Evolutionary conservation across 2,329 filamentous ascomycete species (phyloP).

Genomic region (Beauveria sp.): DNA sequence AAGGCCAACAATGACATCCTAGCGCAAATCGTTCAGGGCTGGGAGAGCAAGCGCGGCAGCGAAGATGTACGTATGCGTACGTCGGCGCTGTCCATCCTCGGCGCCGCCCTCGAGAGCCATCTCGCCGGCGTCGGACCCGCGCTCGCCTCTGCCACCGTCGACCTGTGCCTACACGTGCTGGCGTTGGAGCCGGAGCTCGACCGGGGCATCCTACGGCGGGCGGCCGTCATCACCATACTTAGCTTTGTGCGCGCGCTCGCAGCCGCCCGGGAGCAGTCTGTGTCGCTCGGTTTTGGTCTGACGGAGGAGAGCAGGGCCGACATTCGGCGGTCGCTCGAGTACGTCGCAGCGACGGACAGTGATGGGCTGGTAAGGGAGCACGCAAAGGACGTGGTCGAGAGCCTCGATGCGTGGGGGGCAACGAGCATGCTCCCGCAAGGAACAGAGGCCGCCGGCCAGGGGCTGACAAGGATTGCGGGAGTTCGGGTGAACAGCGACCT

Average conservation of each 20-base stretch:
- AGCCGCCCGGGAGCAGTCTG: conserved; percentile 47
- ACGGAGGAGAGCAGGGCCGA: conserved; percentile 50
- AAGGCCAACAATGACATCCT: conserved; percentile 42
- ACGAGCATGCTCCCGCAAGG: conserved; percentile 34
- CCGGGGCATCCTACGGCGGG: conserved; percentile 57
- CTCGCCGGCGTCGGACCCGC: conserved; percentile 46
- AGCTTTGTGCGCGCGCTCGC: conserved; percentile 55
- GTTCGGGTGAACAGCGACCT: conserved; percentile 27
- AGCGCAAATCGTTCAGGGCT: conserved; percentile 55
- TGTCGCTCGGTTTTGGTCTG: conserved; percentile 46
- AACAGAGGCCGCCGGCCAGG: conserved; percentile 17
- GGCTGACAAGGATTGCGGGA: conserved; percentile 29
- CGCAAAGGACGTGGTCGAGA: conserved; percentile 59
- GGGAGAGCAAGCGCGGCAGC: conserved; percentile 56
- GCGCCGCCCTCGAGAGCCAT: conserved; percentile 52
- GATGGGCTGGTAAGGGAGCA: conserved; percentile 63
- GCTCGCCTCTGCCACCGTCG: conserved; percentile 49
- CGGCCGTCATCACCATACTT: conserved; percentile 57
- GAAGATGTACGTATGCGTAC: conserved; percentile 65
- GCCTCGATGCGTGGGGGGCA: conserved; percentile 54
- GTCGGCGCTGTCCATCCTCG: conserved; percentile 61
- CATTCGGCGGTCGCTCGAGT: conserved; percentile 53
- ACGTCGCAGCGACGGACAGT: conserved; percentile 57
- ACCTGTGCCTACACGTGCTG: conserved; percentile 55
- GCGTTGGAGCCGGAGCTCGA: conserved; percentile 53